These are phyloP conservation scores for Neofusicoccum ribis DNA, from an alignment of 2,329 filamentous ascomycete species.

Conservation along the genomic window DNA sequence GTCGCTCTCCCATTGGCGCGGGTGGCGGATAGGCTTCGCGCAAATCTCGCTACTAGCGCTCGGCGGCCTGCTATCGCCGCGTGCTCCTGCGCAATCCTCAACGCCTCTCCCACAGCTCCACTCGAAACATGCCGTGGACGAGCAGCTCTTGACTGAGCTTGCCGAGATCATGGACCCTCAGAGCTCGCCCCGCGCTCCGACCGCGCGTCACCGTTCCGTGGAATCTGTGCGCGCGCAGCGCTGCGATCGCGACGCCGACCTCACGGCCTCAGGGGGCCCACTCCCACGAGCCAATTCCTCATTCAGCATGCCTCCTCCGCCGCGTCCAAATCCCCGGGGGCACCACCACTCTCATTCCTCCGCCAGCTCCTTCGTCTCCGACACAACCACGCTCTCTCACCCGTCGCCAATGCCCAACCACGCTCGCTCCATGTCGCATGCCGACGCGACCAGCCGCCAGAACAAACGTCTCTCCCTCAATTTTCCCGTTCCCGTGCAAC, in stretches of 20 bases:
- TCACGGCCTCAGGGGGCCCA: slow-evolving; percentile 13
- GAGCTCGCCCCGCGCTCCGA: not conserved
- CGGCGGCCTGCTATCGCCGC: slow-evolving; percentile 6
- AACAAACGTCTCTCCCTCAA: slow-evolving; percentile 51
- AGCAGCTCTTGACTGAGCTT: not conserved
- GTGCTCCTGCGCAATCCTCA: not conserved
- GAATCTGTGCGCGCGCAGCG: not conserved
- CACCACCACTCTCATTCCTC: slow-evolving; percentile 16
- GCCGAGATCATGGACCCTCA: slow-evolving; percentile 10
- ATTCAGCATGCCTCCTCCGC: slow-evolving; percentile 3
- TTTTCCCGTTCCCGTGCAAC: slow-evolving; percentile 45
- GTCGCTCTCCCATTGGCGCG: slow-evolving; percentile 5
- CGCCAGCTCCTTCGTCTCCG: slow-evolving; percentile 11
- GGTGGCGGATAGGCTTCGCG: not conserved
- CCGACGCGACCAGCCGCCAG: slow-evolving; percentile 34
- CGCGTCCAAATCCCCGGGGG: slow-evolving; percentile 13
- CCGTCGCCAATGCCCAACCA: slow-evolving; percentile 26
- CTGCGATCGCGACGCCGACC: slow-evolving; percentile 1
- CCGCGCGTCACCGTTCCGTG: slow-evolving; percentile 14
- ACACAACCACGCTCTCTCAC: slow-evolving; percentile 23
- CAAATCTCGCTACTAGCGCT: slow-evolving; percentile 7
- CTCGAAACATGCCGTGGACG: slow-evolving; percentile 8
- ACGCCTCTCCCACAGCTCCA: not conserved
- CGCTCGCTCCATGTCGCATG: slow-evolving; percentile 36
- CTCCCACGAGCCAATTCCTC: slow-evolving; percentile 13